phyloP scores from a whole-genome alignment of 2,329 filamentous ascomycete species.

The Nigrospora oryzae region DNA sequence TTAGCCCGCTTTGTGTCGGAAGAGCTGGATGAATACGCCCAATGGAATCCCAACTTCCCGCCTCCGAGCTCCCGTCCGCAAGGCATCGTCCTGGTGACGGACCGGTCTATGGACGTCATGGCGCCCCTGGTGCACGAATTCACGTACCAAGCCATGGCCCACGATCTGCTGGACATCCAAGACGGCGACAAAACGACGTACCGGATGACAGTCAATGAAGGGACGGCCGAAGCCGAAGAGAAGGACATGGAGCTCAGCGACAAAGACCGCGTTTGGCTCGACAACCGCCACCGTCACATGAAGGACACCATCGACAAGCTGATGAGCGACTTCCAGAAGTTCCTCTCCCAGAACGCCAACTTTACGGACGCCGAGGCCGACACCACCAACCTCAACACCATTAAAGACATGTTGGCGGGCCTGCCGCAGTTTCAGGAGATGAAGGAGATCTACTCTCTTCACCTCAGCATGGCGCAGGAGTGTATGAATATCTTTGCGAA shows the following conservation, averaged over 20 bases:
- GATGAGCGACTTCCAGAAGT: slow-evolving; percentile 86
- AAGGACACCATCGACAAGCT: slow-evolving; percentile 94
- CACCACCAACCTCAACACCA: slow-evolving; percentile 73
- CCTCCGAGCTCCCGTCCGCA: slow-evolving; percentile 70
- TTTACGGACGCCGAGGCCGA: slow-evolving; percentile 70
- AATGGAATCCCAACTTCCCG: slow-evolving; percentile 78
- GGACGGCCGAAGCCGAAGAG: slow-evolving; percentile 58
- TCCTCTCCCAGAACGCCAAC: slow-evolving; percentile 83
- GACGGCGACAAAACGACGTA: slow-evolving; percentile 87
- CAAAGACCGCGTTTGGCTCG: slow-evolving; percentile 89
- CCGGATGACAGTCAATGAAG: slow-evolving; percentile 70
- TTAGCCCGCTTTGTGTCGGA: slow-evolving; percentile 86
- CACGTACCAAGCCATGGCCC: slow-evolving; percentile 97
- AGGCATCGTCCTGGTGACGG: slow-evolving; percentile 77
- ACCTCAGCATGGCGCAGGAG: slow-evolving; percentile 93
- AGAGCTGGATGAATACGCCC: slow-evolving; percentile 81
- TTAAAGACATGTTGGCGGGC: slow-evolving; percentile 95
- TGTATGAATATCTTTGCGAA: slow-evolving; percentile 90
- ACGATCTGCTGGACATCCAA: slow-evolving; percentile 81
- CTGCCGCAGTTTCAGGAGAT: slow-evolving; percentile 91
- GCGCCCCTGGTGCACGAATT: slow-evolving; percentile 91
- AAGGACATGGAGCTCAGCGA: slow-evolving; percentile 91
- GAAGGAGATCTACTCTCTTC: slow-evolving; percentile 90
- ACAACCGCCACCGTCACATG: slow-evolving; percentile 93
- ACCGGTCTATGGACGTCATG: slow-evolving; percentile 86